Evolutionary conservation across 2,329 filamentous ascomycete species (phyloP), one percentile per base, ranked within the genome.

Genomic region (Lasiodiplodia theobromae): DNA sequence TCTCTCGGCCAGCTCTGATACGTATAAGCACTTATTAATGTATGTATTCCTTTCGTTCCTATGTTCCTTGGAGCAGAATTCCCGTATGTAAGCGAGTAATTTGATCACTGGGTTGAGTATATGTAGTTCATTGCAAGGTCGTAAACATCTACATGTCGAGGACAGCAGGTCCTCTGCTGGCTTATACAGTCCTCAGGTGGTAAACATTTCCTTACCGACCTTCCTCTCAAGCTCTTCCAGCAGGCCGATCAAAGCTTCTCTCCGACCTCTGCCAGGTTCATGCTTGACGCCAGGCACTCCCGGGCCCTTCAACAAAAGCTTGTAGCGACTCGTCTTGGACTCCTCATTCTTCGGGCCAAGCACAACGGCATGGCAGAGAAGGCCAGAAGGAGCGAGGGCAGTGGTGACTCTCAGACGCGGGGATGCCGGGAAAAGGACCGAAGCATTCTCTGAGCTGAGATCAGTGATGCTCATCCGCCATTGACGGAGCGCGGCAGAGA

Each of bases 271-370:
- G 3, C 25, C 49, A 6, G 54, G 58, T 2, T 68, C 63, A 18
- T 14, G 18, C 44, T 67, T 67, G 4, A 40, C 44, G n/a, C 34
- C 60, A 11, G 40, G 12, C 2, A 67, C 65, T 12, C 64, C 68
- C 2, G 64, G 64, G 1, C 68, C 68, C 28, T 68, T 67, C 44
- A 69, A 14, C 37, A 67, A 16, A 6, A 69, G 37, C 37, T 68
- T 62, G n/a, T 63, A 69, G 18, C 68, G 64, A 23, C 64, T 63
- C 21, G 56, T 57, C 47, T 54, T 52, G 3, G 58, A 56, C 11
- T 69, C 68, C 7, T 51, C 63, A 14, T 69, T 69, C 68, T 69
- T 69, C 6, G 68, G 68, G 3, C 65, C 51, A 4, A 67, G 51
- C 5, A 69, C 64, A 37, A 69, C 16, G 1, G 56, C 68, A 51